Conservation (phyloP, 179 eudicot genomes). For the Heliamphora pulchella region DNA sequence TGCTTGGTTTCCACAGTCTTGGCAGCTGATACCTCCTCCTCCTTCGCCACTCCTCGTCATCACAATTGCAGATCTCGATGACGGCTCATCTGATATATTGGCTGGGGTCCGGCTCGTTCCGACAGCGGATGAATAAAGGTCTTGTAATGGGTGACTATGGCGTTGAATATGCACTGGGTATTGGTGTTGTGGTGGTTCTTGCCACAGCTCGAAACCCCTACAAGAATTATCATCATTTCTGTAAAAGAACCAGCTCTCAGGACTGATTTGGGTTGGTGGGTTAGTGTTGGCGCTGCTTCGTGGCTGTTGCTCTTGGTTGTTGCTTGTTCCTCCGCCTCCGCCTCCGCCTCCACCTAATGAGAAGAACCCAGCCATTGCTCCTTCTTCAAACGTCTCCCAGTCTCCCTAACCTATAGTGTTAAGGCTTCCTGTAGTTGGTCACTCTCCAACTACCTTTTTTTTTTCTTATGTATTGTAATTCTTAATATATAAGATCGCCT, state of each 20-base stretch:
- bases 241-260: constrained; percentile 40
- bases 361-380: constrained; percentile 57
- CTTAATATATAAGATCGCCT: no score
- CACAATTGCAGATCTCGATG: constrained; percentile 17
- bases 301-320: constrained; percentile 14
- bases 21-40: constrained; percentile 48
- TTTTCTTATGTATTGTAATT: no score
- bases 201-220: constrained; percentile 57
- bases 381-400: neutral
- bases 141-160: constrained; percentile 22
- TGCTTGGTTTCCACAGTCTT: constrained; percentile 91
- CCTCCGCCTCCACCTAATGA: constrained; percentile 28
- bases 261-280: constrained; percentile 19
- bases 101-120: constrained; percentile 20
- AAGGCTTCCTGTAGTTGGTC: no score
- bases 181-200: constrained; percentile 15
- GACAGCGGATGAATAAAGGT: constrained; percentile 31
- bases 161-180: neutral
- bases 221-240: constrained; percentile 27
- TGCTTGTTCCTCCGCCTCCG: constrained; percentile 11
- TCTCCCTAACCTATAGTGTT: no score
- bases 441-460: no score
- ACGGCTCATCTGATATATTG: constrained; percentile 15
- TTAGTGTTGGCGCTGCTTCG: constrained; percentile 11
- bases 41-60: constrained; percentile 24